These are phyloP conservation scores for Calonectria leucothoes DNA, from an alignment of 2,329 filamentous ascomycete genomes.

Conservation along the genomic window DNA sequence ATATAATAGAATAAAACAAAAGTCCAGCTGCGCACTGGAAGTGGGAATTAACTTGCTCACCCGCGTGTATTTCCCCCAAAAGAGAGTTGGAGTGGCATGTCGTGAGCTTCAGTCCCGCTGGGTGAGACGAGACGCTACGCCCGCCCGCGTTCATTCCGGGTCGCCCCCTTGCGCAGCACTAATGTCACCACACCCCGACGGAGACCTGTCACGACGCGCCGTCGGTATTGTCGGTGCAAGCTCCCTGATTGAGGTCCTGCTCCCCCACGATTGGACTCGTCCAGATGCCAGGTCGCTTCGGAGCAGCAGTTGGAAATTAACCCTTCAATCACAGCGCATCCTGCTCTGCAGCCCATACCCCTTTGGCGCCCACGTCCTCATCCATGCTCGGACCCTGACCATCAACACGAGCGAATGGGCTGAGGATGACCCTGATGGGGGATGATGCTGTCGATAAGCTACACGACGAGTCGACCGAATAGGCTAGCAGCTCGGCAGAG, in stretches of 20 bases:
- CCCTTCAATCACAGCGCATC: slow-evolving; percentile 39
- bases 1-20: too few species aligned
- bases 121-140: slow-evolving; percentile 25
- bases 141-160: slow-evolving; percentile 20
- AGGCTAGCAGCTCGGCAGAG: slow-evolving; percentile 30
- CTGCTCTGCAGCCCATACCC: slow-evolving; percentile 6
- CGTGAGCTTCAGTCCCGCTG: slow-evolving; percentile 30
- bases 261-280: slow-evolving; percentile 28
- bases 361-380: not conserved
- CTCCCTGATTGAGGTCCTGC: slow-evolving; percentile 21
- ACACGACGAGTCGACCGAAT: slow-evolving; percentile 17
- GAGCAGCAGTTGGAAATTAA: slow-evolving; percentile 27
- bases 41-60: slow-evolving; percentile 18
- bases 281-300: slow-evolving; percentile 26
- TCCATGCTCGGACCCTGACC: slow-evolving; percentile 25
- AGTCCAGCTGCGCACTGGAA: slow-evolving; percentile 2
- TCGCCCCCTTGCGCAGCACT: slow-evolving; percentile 32
- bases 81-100: slow-evolving; percentile 27
- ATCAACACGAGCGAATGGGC: slow-evolving; percentile 24
- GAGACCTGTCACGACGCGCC: slow-evolving; percentile 28
- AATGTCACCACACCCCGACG: slow-evolving; percentile 14
- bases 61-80: slow-evolving; percentile 21
- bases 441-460: not conserved
- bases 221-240: slow-evolving; percentile 30
- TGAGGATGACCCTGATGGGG: slow-evolving; percentile 21